Conservation (phyloP, 2,329 filamentous ascomycete species). For the Exophiala oligosperma region DNA sequence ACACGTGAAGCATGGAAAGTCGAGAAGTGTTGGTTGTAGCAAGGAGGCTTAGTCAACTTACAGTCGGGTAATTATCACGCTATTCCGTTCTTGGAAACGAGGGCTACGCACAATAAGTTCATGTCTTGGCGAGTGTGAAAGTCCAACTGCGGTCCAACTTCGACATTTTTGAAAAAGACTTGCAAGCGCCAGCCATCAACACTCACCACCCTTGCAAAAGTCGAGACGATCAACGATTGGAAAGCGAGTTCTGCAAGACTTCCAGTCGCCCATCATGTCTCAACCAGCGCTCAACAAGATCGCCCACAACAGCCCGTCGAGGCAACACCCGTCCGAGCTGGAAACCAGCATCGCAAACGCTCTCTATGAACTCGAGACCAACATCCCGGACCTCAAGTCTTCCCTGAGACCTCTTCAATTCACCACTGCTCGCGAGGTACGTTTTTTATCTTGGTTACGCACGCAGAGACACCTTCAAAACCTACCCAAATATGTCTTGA, state of each 20-base stretch:
- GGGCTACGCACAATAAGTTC: too few species aligned
- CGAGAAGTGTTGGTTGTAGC: too few species aligned
- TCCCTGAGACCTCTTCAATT: conserved; percentile 97
- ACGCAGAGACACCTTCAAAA: too few species aligned
- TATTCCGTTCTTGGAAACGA: too few species aligned
- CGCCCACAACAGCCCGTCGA: conserved; percentile 92
- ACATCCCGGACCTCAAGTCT: conserved; percentile 96
- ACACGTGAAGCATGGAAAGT: too few species aligned
- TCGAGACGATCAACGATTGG: conserved; percentile 21
- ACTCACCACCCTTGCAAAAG: conserved; percentile 13
- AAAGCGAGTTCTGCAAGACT: conserved; percentile 6
- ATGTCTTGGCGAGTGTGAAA: too few species aligned
- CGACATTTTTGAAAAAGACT: too few species aligned
- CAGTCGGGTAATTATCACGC: too few species aligned
- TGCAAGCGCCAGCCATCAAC: neutral
- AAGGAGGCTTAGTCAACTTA: too few species aligned
- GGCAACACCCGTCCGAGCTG: conserved; percentile 94
- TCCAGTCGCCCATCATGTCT: conserved; percentile 59
- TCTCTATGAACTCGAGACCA: conserved; percentile 98
- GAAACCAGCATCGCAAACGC: conserved; percentile 96
- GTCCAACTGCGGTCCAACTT: too few species aligned
- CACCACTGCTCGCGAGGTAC: conserved; percentile 97
- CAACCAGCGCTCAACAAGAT: conserved; percentile 86
- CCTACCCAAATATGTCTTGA: too few species aligned
- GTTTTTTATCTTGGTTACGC: neutral